phyloP scores from a whole-genome alignment of 192 early-diverging fungal genomes.

The Cetraspora pellucida region DNA sequence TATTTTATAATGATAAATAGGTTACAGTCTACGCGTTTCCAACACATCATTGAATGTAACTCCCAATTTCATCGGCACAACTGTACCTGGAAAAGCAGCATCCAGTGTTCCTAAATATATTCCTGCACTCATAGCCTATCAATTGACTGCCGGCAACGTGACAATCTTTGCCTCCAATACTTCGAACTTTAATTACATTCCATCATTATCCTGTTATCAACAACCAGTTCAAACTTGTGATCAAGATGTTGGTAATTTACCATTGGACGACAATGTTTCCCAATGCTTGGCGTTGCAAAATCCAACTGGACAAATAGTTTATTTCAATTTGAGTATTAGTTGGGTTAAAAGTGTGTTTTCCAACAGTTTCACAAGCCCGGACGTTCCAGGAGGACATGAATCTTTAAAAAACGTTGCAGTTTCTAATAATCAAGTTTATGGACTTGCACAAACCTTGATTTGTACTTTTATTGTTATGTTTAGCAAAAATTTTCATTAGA shows the following conservation, averaged over 20 bases:
- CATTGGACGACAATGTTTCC: not conserved
- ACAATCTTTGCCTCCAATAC: not conserved
- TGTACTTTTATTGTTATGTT: too few species aligned
- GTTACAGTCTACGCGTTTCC: not conserved
- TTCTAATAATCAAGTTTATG: too few species aligned
- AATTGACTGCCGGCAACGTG: not conserved
- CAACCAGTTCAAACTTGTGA: constrained; percentile 4
- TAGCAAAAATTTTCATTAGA: too few species aligned
- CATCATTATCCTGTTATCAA: constrained; percentile 16
- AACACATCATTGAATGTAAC: not conserved
- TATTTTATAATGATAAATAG: not conserved
- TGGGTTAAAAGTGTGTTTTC: not conserved
- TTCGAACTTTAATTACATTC: not conserved
- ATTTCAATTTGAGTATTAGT: not conserved
- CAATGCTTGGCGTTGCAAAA: not conserved
- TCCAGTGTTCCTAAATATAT: not conserved
- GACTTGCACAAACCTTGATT: too few species aligned
- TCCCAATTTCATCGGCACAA: not conserved
- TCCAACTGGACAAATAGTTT: not conserved
- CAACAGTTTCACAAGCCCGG: not conserved
- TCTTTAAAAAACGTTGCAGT: too few species aligned
- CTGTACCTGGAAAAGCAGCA: not conserved
- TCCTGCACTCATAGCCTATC: not conserved
- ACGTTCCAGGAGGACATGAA: not conserved
- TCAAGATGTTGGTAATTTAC: constrained; percentile 1